These are phyloP conservation scores for Cladobotryum mycophilum DNA, from an alignment of 2,329 filamentous ascomycete species.

Conservation along the genomic window DNA sequence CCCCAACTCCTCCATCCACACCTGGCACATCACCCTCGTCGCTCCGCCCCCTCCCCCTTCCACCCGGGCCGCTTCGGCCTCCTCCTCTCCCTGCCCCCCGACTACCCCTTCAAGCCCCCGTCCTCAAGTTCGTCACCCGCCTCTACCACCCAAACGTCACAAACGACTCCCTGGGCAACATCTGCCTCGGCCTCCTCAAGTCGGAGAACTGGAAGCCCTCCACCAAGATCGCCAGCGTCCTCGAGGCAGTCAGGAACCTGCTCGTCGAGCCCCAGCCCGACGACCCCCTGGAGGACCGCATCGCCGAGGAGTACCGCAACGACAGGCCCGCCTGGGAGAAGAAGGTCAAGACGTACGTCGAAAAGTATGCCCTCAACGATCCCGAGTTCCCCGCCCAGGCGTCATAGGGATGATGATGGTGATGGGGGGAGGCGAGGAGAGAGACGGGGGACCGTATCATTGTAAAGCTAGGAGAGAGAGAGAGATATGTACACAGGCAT, in stretches of 20 bases:
- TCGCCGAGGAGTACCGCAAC: slow-evolving; percentile 75
- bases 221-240: slow-evolving; percentile 66
- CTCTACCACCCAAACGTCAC: slow-evolving; percentile 95
- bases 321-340: slow-evolving; percentile 65
- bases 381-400: slow-evolving; percentile 27
- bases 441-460: background rate
- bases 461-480: background rate
- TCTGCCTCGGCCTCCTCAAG: slow-evolving; percentile 81
- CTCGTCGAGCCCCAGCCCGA: slow-evolving; percentile 79
- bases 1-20: slow-evolving; percentile 44
- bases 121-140: slow-evolving; percentile 74
- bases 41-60: slow-evolving; percentile 44
- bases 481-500: too few species aligned
- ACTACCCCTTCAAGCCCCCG: slow-evolving; percentile 86
- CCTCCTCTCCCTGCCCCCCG: slow-evolving; percentile 63
- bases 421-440: too few species aligned
- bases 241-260: slow-evolving; percentile 69
- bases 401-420: background rate
- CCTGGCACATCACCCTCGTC: slow-evolving; percentile 44
- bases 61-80: slow-evolving; percentile 68
- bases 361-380: slow-evolving; percentile 57
- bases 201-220: slow-evolving; percentile 88
- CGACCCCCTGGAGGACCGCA: slow-evolving; percentile 79
- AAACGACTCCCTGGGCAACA: slow-evolving; percentile 76
- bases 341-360: slow-evolving; percentile 67